phyloP scores from a whole-genome alignment of 2,329 filamentous ascomycete species.

The Xylaria sp. region DNA sequence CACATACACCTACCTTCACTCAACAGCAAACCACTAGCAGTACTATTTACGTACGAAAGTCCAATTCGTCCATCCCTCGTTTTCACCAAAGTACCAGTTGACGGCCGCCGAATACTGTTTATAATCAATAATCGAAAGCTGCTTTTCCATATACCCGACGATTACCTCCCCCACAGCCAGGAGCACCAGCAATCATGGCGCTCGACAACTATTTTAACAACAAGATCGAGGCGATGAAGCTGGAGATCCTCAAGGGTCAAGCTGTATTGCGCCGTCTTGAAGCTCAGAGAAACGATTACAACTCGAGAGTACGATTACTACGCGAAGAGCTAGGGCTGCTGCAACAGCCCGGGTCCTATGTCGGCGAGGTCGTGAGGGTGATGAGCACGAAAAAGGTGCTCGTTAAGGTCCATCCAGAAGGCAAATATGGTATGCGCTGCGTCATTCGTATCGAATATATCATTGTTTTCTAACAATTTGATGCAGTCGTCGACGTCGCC shows the following conservation, averaged over 20 bases:
- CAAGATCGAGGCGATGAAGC: slow-evolving; percentile 99
- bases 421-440: slow-evolving; percentile 79
- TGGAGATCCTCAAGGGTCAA: slow-evolving; percentile 99
- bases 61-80: background rate
- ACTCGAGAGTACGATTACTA: slow-evolving; percentile 90
- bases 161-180: slow-evolving; percentile 19
- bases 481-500: slow-evolving; percentile 84
- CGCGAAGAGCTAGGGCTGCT: slow-evolving; percentile 92
- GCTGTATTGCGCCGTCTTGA: slow-evolving; percentile 90
- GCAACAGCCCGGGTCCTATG: slow-evolving; percentile 96
- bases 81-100: background rate
- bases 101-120: background rate
- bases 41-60: background rate
- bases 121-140: background rate
- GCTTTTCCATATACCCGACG: slow-evolving; percentile 1
- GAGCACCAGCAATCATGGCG: slow-evolving; percentile 66
- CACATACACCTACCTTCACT: background rate
- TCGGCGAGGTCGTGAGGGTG: slow-evolving; percentile 99
- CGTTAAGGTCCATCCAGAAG: slow-evolving; percentile 97
- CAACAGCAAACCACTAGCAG: background rate
- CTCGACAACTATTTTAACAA: slow-evolving; percentile 99
- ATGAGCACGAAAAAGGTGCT: slow-evolving; percentile 99
- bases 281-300: slow-evolving; percentile 98
- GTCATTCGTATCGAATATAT: background rate
- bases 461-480: slow-evolving; percentile 21